Evolutionary conservation across 1,284 basidiomycete species (phyloP), one percentile per base, ranked within the genome.

Genomic region (Psilocybe mexicana): DNA sequence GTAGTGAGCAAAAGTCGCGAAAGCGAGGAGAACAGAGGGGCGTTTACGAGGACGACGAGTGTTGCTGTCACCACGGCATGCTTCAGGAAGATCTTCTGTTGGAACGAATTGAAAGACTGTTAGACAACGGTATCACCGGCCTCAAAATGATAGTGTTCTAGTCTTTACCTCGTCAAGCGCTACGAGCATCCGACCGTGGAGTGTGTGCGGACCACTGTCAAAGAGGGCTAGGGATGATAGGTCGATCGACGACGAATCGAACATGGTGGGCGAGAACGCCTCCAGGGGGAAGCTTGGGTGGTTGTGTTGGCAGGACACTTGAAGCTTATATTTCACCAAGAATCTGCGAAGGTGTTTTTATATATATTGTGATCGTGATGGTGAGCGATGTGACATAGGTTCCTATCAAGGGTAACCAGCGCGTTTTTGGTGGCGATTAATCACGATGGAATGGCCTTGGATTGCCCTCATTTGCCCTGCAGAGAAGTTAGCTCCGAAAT

Each of bases 61-160:
- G 54, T 53, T 26, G 36, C 43, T 23, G 49, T 46, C 33, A 55
- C 53, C 30, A 42, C 25, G 24, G 52, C 53, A 43, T 59, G 57
- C 24, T 59, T 59, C 26, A 59, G 26, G 36, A 52, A 46, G 12
- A 55, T 54, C 43, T 52, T 47, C 57, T 59, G 43, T 52, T n/a
- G 7, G 5, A 26, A n/a, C 38, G 38, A 14, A 40, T 6, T 1
- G 6, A n/a, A 12, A 14, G 11, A 14, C 38, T 8, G 38, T 40
- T 12, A n/a, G 12, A n/a, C 38, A 12, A 40, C 38, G 7, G 12
- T 7, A 36, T 36, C 6, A 36, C 12, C 35, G 35, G 7, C 12
- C 35, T 1, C 6, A 7, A 36, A 7, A 36, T 1, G 35, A 18
- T 18, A 18, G 18, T 18, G 18, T 18, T 18, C 18, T 18, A 6